These are phyloP conservation scores for Komagataella kurtzmanii DNA, from an alignment of 805 yeast species.

Conservation along the genomic window DNA sequence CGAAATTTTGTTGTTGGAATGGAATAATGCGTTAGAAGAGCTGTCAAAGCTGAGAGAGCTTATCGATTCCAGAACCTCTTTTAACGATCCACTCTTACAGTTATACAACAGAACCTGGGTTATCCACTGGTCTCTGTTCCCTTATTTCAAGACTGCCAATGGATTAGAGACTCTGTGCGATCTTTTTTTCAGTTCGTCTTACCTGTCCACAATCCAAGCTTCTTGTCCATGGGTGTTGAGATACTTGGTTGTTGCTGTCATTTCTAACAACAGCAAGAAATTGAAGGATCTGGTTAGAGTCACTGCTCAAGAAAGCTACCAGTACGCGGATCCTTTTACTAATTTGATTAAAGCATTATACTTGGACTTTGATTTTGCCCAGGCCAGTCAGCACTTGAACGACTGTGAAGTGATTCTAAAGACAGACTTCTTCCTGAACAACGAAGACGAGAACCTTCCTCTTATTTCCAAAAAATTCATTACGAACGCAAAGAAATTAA, in stretches of 20 bases:
- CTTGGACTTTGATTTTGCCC: conserved; percentile 44
- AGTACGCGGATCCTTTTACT: conserved; percentile 53
- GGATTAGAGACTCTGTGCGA: conserved; percentile 44
- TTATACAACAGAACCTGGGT: conserved; percentile 55
- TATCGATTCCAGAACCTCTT: conserved; percentile 38
- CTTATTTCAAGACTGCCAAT: conserved; percentile 38
- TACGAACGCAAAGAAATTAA: conserved; percentile 21
- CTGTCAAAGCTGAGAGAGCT: conserved; percentile 40
- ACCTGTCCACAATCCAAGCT: conserved; percentile 55
- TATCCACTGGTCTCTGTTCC: conserved; percentile 57
- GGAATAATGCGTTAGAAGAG: conserved; percentile 41
- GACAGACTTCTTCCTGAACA: conserved; percentile 43
- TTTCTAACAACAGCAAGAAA: conserved; percentile 26
- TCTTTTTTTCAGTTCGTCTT: conserved; percentile 42
- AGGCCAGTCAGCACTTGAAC: conserved; percentile 31
- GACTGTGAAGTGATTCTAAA: conserved; percentile 33
- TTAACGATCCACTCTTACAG: conserved; percentile 36
- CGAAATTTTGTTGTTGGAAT: conserved; percentile 38
- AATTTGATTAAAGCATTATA: conserved; percentile 40
- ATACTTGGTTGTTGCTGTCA: conserved; percentile 50
- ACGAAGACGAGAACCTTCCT: conserved; percentile 7
- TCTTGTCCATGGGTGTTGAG: conserved; percentile 61
- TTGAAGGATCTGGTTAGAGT: conserved; percentile 44
- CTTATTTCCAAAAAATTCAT: conserved; percentile 29
- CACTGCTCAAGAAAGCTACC: conserved; percentile 48